phyloP scores from a whole-genome alignment of 108 stramenopile species.

The Cyclotella cryptica region DNA sequence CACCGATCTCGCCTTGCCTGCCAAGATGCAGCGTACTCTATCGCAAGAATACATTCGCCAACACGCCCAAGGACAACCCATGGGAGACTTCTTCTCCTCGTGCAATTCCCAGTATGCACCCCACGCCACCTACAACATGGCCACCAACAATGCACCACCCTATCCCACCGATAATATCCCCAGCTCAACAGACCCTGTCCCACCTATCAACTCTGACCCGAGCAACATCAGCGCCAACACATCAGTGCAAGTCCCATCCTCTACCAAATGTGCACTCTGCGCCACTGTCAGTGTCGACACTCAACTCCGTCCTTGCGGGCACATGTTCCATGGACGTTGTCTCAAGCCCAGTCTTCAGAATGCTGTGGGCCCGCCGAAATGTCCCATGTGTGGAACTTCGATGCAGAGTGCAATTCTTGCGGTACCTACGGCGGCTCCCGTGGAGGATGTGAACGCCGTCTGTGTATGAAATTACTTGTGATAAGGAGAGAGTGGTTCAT shows the following conservation, averaged over 20 bases:
- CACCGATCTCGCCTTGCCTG: conserved; percentile 85
- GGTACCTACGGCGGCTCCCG: conserved; percentile 52
- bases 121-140: conserved; percentile 20
- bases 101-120: conserved; percentile 47
- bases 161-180: not conserved
- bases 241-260: conserved; percentile 81
- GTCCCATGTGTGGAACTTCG: conserved; percentile 76
- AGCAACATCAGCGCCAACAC: conserved; percentile 40
- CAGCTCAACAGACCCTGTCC: not conserved
- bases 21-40: conserved; percentile 87
- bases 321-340: conserved; percentile 91
- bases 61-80: conserved; percentile 57
- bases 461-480: not conserved
- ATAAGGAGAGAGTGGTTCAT: too few species aligned
- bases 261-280: conserved; percentile 82
- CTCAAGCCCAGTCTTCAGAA: conserved; percentile 84
- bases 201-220: conserved; percentile 24
- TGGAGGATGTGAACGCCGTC: not conserved
- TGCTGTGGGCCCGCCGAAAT: conserved; percentile 74
- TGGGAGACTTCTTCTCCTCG: conserved; percentile 53
- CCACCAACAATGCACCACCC: conserved; percentile 12
- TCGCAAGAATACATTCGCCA: conserved; percentile 85
- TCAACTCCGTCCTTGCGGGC: conserved; percentile 90
- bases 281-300: conserved; percentile 81
- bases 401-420: conserved; percentile 87